phyloP scores from a whole-genome alignment of 306 rosid species.

The Malus domestica region DNA sequence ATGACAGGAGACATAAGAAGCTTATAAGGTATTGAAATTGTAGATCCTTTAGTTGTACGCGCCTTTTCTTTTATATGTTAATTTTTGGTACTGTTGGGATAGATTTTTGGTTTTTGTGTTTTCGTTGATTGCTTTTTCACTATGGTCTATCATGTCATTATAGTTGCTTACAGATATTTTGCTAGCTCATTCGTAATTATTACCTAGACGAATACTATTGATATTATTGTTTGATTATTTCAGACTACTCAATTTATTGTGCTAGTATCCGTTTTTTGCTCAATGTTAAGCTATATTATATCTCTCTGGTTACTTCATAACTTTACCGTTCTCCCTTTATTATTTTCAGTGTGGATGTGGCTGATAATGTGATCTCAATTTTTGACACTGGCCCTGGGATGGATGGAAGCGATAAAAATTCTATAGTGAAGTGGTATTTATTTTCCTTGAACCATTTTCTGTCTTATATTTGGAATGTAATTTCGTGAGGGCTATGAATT shows the following conservation, averaged over 20 bases:
- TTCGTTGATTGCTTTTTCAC: not conserved
- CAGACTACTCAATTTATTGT: not conserved
- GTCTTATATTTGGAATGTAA: not conserved
- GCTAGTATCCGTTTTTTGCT: not conserved
- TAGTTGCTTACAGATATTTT: not conserved
- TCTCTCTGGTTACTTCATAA: not conserved
- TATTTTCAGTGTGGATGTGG: slow-evolving; percentile 42
- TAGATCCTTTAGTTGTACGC: not conserved
- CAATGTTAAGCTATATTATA: not conserved
- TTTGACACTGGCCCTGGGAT: slow-evolving; percentile 67
- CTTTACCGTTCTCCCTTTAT: not conserved
- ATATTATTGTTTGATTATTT: not conserved
- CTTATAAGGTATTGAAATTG: slow-evolving; percentile 27
- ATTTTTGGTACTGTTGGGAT: not conserved
- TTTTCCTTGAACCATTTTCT: not conserved
- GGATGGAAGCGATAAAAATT: slow-evolving; percentile 54
- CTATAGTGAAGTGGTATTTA: slow-evolving; percentile 47
- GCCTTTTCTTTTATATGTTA: not conserved
- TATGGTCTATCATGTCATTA: not conserved
- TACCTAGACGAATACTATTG: not conserved
- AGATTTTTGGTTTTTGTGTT: not conserved
- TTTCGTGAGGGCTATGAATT: not conserved
- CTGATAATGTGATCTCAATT: slow-evolving; percentile 27
- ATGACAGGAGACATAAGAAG: slow-evolving; percentile 13
- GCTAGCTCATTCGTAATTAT: not conserved